Evolutionary conservation across 352 stramenopile genomes (phyloP), one percentile per base, ranked within the genome.

Genomic region (Globisporangium parvum): DNA sequence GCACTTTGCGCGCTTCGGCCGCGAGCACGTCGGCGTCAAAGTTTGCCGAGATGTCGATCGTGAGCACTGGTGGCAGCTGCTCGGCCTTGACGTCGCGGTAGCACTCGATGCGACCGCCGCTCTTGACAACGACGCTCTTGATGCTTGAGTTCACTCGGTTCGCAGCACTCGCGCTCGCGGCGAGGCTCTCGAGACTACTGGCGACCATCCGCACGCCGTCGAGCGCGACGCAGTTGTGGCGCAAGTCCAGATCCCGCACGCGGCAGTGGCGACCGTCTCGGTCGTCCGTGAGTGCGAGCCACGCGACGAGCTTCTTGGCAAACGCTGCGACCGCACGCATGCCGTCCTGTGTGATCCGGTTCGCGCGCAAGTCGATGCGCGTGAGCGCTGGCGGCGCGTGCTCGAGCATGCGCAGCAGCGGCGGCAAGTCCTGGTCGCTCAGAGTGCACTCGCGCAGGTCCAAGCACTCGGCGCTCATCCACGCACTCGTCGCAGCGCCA

Each of bases 171-270:
- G 21, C 17, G 12, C 35, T 53, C 28, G 21, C 17, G 12, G 53
- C 17, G 3, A 86, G 48, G 14, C 45, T 55, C 53, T 90, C 75
- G 0, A 92, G 52, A 1, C 62, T 63, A 41, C 47, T 82, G 0
- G 79, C 82, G 9, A 92, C 61, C 3, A 54, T 49, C 17, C 82
- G 79, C 20, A 90, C 61, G 11, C 79, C 79, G 50, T 89, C 77
- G 2, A 87, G 65, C 17, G 77, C 83, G 50, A 92, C 68, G 56
- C 65, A 87, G 46, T 92, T 92, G n/a, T 75, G 64, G 21, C 80
- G 79, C 17, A 92, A 57, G 57, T 88, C 75, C 8, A 92, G 42
- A 51, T 89, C 70, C 24, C 60, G 54, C 11, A 87, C 53, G 8
- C 51, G 47, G 3, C 23, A 48, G 0, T 6, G 42, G 17, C 41